phyloP scores from a whole-genome alignment of 2,329 filamentous ascomycete species.

The Epichloe bromicola region DNA sequence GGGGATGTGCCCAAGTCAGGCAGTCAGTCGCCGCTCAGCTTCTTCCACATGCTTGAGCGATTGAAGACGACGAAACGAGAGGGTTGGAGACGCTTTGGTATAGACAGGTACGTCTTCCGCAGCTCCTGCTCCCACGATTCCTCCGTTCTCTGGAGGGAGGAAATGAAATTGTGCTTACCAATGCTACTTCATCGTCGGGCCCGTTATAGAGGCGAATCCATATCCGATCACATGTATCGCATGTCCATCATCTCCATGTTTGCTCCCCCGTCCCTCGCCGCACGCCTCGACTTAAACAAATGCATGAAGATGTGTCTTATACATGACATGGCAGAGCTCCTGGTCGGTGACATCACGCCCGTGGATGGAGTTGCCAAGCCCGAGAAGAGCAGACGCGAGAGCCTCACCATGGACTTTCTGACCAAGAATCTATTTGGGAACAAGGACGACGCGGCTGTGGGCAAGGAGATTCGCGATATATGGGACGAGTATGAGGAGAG shows the following conservation, averaged over 20 bases:
- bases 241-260: constrained; percentile 96
- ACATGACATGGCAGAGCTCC: constrained; percentile 92
- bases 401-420: constrained; percentile 85
- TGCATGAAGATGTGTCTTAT: constrained; percentile 94
- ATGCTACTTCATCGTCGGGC: background rate
- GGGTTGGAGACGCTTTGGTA: constrained; percentile 84
- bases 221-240: constrained; percentile 98
- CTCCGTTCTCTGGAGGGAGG: no score
- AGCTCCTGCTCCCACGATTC: background rate
- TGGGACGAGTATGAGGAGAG: constrained; percentile 96
- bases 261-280: constrained; percentile 60
- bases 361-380: constrained; percentile 72
- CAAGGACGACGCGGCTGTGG: constrained; percentile 58
- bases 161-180: background rate
- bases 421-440: constrained; percentile 57
- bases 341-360: constrained; percentile 95
- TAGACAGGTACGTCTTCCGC: constrained; percentile 35
- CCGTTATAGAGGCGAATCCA: constrained; percentile 60
- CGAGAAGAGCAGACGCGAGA: constrained; percentile 82
- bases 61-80: constrained; percentile 95
- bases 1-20: constrained; percentile 41
- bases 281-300: constrained; percentile 60
- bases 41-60: constrained; percentile 88
- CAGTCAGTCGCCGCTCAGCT: constrained; percentile 65
- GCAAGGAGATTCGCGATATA: constrained; percentile 58